Evolutionary conservation across 2,329 filamentous ascomycete genomes (phyloP).

Genomic region (Thielaviopsis ethacetica): DNA sequence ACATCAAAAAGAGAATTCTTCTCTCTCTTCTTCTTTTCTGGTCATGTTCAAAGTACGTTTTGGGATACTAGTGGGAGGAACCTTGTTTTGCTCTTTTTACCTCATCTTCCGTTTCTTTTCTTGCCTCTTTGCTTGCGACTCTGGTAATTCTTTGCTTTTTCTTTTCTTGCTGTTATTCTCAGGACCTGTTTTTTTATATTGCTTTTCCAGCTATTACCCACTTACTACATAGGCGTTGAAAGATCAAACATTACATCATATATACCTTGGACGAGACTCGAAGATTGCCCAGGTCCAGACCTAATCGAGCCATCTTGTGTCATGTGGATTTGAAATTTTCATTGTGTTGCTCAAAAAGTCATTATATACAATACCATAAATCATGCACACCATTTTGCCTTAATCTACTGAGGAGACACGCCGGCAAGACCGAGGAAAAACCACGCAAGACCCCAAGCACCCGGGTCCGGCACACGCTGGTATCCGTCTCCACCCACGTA

Average conservation of each 20-base stretch:
- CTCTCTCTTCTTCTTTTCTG: not conserved
- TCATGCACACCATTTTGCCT: too few relatives aligned
- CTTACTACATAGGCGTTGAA: conserved; percentile 24
- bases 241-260: conserved; percentile 16
- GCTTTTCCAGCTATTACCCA: conserved; percentile 16
- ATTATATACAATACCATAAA: not conserved
- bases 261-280: not conserved
- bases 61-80: not conserved
- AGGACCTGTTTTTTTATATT: conserved; percentile 17
- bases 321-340: not conserved
- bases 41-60: not conserved
- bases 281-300: not conserved
- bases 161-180: conserved; percentile 5
- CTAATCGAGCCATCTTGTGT: not conserved
- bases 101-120: conserved; percentile 1
- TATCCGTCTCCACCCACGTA: conserved; percentile 29
- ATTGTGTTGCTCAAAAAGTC: not conserved
- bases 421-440: conserved; percentile 67
- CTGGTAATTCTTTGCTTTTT: conserved; percentile 12
- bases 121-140: conserved; percentile 13
- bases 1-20: not conserved
- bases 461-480: conserved; percentile 40
- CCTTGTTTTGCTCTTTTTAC: conserved; percentile 3
- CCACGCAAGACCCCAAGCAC: conserved; percentile 57
- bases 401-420: not conserved